Base-by-base conservation (phyloP, 148 eudicot genomes). In the Rhododendron henanense region DNA sequence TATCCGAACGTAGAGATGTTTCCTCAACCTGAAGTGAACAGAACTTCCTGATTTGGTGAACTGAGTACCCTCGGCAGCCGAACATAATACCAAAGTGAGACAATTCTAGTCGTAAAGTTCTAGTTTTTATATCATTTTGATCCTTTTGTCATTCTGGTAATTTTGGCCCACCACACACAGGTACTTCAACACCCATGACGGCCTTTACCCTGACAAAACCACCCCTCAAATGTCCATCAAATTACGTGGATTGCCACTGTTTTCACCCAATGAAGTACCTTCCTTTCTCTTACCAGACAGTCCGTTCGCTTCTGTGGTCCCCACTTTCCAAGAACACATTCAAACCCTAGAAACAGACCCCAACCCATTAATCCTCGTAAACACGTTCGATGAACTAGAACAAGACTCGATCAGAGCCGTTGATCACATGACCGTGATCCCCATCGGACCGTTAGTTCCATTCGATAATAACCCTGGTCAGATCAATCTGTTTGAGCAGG, bases 321-420 rank as follows among this genome's bases (percentile, higher is more conserved):
- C 84, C 88, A 83, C 53, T 4, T 85, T 91, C 37, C 83, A 84
- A 84, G 93, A 90, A 61, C 93, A 92, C 59, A 18, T 91, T 0
- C 92, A 90, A 3, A 59, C 77, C 67, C 79, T 93, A 11, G 88
- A 90, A 33, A 79, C 33, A 23, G 91, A 91, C 67, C 75, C 82
- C 18, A 92, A 88, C 59, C 92, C 92, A 0, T 90, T 55, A 25
- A 86, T 95, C 31, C 90, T 95, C 0, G 91, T 92, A 0, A 94
- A 95, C 89, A 89, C 95, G 2, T 95, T 92, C 59, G 90, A 94
- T 71, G 94, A 75, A 0, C 79, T 95, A 51, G 95, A 95, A 83
- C 57, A 67, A 10, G 88, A 90, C 19, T 90, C 94, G 16, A 74
- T 95, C 23, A 87, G 61, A 39, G 87, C 91, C 2, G 84, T 92